Percentiles rank a stretch among this genome's conserved stretches.
Conservation (phyloP, 2,329 filamentous ascomycete genomes). For the Calycina herbarum region DNA sequence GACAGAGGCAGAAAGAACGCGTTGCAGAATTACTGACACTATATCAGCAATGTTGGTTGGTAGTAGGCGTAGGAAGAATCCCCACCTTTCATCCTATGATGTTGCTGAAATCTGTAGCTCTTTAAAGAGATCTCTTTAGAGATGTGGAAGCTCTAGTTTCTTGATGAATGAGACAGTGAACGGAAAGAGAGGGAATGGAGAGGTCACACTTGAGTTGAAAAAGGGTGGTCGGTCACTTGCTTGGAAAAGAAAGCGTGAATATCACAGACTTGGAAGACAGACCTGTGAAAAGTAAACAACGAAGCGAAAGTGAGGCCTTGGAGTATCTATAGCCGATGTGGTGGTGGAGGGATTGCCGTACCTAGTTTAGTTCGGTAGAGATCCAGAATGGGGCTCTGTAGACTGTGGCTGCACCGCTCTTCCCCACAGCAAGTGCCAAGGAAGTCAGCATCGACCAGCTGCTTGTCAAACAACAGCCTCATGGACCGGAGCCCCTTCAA, state of each 20-base stretch:
- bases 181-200: background rate
- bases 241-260: too few species aligned
- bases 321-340: background rate
- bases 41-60: slow-evolving; percentile 12
- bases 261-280: too few species aligned
- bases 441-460: background rate
- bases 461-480: background rate
- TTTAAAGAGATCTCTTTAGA: background rate
- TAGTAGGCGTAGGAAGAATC: background rate
- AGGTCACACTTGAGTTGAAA: background rate
- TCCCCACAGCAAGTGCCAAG: background rate
- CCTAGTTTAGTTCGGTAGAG: too few species aligned
- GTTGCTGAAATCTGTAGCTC: background rate
- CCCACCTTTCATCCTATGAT: slow-evolving; percentile 14
- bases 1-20: slow-evolving; percentile 92
- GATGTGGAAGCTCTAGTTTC: background rate
- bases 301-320: background rate
- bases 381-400: too few species aligned
- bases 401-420: background rate
- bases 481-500: background rate
- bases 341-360: background rate
- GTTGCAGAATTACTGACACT: slow-evolving; percentile 77
- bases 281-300: background rate
- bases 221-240: too few species aligned
- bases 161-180: background rate